Percentiles rank a stretch among this genome's conserved stretches.
Conservation (phyloP, 108 stramenopile genomes). For the Cyclotella choctawhatcheeana region DNA sequence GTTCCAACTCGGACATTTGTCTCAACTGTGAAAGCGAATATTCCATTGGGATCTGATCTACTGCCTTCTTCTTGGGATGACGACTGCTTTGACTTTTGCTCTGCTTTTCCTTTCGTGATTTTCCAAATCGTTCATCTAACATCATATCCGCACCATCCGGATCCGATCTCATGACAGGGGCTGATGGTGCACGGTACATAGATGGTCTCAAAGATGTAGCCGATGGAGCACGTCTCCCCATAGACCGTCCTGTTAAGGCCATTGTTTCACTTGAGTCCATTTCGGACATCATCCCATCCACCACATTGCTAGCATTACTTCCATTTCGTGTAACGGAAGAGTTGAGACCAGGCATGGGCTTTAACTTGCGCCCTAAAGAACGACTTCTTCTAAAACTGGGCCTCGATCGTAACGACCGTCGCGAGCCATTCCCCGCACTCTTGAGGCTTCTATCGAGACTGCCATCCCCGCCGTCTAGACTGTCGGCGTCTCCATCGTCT, state of each 20-base stretch:
- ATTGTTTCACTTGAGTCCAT: conserved; percentile 30
- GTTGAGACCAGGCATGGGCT: background rate
- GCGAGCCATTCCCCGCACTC: background rate
- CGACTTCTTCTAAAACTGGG: background rate
- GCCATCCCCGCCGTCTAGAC: background rate
- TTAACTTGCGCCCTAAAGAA: conserved; percentile 1
- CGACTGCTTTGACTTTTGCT: background rate
- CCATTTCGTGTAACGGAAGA: background rate
- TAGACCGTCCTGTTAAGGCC: conserved; percentile 13
- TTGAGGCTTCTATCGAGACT: too few relatives aligned
- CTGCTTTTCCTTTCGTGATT: background rate
- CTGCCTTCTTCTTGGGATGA: background rate
- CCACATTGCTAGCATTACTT: background rate
- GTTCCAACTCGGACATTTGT: conserved; percentile 26
- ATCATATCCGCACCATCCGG: background rate
- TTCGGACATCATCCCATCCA: conserved; percentile 18
- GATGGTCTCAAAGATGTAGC: conserved; percentile 1
- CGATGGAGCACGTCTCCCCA: conserved; percentile 22
- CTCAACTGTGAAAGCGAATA: conserved; percentile 41
- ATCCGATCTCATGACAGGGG: background rate
- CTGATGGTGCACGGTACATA: conserved; percentile 17
- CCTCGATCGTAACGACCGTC: background rate
- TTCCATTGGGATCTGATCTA: conserved; percentile 20
- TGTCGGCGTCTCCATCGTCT: background rate
- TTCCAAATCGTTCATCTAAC: too few relatives aligned